These are phyloP conservation scores for Cotoneaster glaucophyllus DNA, from an alignment of 306 rosid genomes.

Conservation along the genomic window DNA sequence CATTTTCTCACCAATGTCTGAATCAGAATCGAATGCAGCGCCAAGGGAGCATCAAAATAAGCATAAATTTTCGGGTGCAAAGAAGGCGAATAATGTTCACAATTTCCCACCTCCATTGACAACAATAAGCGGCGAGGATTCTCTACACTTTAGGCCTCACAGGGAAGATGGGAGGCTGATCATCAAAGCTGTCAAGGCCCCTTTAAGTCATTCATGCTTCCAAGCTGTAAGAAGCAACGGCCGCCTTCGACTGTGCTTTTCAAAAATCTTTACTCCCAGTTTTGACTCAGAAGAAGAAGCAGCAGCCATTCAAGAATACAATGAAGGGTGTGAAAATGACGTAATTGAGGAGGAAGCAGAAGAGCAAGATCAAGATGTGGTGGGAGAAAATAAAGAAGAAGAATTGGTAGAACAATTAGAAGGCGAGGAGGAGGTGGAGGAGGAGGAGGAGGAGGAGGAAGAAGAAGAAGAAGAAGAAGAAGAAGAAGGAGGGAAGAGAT, in stretches of 20 bases:
- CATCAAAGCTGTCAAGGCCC: conserved; percentile 54
- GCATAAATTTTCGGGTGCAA: conserved; percentile 24
- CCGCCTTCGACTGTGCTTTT: conserved; percentile 65
- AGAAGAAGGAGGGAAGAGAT: neutral
- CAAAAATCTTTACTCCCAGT: conserved; percentile 15
- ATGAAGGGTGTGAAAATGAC: conserved; percentile 19
- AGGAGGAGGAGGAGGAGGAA: neutral
- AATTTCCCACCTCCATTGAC: conserved; percentile 93
- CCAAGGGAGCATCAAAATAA: conserved; percentile 27
- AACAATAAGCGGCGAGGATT: conserved; percentile 65
- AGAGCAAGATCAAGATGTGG: neutral
- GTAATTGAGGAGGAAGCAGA: conserved; percentile 7
- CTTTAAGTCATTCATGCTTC: conserved; percentile 36
- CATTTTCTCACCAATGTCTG: conserved; percentile 29
- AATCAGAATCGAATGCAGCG: conserved; percentile 10
- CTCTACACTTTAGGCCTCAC: conserved; percentile 57
- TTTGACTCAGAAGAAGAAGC: conserved; percentile 21
- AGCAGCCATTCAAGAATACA: neutral
- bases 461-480: neutral
- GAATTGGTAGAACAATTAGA: neutral
- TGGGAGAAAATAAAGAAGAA: neutral
- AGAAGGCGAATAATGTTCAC: conserved; percentile 28
- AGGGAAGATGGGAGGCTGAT: conserved; percentile 72
- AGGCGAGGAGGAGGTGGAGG: neutral
- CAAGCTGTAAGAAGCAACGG: conserved; percentile 72